phyloP scores from a whole-genome alignment of 768 basidiomycete genomes.

The Scleroderma bovista region DNA sequence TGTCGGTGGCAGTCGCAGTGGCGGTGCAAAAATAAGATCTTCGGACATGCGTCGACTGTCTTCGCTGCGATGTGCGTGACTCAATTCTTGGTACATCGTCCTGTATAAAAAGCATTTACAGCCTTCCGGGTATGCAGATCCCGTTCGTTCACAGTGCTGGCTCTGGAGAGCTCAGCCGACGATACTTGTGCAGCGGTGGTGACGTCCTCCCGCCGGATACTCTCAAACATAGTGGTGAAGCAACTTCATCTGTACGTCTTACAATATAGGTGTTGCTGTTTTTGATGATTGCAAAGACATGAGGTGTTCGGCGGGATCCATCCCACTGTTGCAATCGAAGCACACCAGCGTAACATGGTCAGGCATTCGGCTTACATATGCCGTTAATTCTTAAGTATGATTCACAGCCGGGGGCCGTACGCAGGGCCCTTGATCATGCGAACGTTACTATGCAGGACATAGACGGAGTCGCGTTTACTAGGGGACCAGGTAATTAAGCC shows the following conservation, averaged over 20 bases:
- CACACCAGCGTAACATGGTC: conserved; percentile 80
- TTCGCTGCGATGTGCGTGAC: too few species aligned
- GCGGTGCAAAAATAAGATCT: conserved; percentile 7
- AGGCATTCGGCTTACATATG: background rate
- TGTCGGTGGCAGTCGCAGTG: background rate
- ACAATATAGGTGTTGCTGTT: background rate
- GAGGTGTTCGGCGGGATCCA: conserved; percentile 61
- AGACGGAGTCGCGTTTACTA: conserved; percentile 86
- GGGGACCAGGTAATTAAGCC: conserved; percentile 62
- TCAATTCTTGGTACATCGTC: too few species aligned
- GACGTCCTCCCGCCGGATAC: conserved; percentile 57
- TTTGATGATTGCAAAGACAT: conserved; percentile 13
- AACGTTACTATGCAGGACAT: conserved; percentile 53
- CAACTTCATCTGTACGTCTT: conserved; percentile 59
- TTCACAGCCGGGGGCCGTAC: conserved; percentile 66
- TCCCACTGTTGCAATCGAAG: conserved; percentile 67
- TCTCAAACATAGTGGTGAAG: conserved; percentile 83
- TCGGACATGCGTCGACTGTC: too few species aligned
- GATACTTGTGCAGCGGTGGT: conserved; percentile 92
- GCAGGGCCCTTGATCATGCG: conserved; percentile 62
- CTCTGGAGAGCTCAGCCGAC: conserved; percentile 86
- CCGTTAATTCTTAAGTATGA: background rate
- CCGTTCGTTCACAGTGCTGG: conserved; percentile 56
- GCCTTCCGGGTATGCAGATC: background rate
- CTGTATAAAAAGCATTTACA: too few species aligned